These are phyloP conservation scores for Eucalyptus polybractea DNA, from an alignment of 345 rosid genomes.

Conservation along the genomic window DNA sequence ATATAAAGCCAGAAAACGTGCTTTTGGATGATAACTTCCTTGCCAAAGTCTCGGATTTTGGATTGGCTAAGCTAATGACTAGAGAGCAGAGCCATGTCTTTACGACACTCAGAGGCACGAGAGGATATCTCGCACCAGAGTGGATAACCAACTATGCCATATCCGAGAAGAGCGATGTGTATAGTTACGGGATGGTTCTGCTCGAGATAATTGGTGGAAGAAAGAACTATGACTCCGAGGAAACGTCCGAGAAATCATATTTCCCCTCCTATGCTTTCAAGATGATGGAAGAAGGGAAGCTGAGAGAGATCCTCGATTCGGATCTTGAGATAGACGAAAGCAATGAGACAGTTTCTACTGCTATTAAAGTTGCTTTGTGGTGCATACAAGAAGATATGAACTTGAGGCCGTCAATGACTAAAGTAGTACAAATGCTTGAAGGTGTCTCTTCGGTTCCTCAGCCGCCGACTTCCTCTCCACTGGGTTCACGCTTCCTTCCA, in stretches of 20 bases:
- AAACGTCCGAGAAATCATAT: slow-evolving; percentile 65
- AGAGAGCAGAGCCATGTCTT: slow-evolving; percentile 90
- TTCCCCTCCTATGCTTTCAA: slow-evolving; percentile 83
- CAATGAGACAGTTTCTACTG: slow-evolving; percentile 34
- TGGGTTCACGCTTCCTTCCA: slow-evolving; percentile 48
- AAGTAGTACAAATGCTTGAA: slow-evolving; percentile 95
- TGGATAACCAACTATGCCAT: slow-evolving; percentile 94
- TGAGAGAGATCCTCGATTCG: slow-evolving; percentile 54
- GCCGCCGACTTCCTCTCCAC: slow-evolving; percentile 54
- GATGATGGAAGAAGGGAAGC: slow-evolving; percentile 86
- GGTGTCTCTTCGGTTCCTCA: slow-evolving; percentile 47
- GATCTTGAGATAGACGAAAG: slow-evolving; percentile 20
- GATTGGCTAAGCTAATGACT: slow-evolving; percentile 84
- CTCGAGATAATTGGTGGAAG: slow-evolving; percentile 86
- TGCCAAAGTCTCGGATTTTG: slow-evolving; percentile 93
- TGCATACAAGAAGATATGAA: slow-evolving; percentile 89
- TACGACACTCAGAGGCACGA: slow-evolving; percentile 82
- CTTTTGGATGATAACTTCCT: slow-evolving; percentile 65
- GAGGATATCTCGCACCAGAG: slow-evolving; percentile 92
- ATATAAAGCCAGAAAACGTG: slow-evolving; percentile 90
- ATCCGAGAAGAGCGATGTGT: slow-evolving; percentile 91
- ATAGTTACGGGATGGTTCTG: slow-evolving; percentile 83
- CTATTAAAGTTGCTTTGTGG: slow-evolving; percentile 81
- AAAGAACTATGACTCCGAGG: slow-evolving; percentile 52
- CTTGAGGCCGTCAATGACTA: slow-evolving; percentile 71